Conservation (phyloP, 306 rosid genomes). For the Oemleria cerasiformis region DNA sequence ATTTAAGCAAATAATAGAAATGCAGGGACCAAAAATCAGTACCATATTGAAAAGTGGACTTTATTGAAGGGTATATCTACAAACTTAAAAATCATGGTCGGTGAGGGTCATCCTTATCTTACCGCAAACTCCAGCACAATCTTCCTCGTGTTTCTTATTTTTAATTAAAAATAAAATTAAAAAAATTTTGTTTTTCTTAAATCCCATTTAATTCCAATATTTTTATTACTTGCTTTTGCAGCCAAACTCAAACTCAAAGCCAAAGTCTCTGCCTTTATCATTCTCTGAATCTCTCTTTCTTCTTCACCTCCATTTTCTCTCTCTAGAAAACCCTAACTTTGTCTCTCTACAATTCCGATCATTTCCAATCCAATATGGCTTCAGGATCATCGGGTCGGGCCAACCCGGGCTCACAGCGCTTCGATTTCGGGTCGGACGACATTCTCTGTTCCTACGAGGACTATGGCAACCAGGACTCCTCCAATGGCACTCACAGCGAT, state of each 20-base stretch:
- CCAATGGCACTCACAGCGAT: slow-evolving; percentile 53
- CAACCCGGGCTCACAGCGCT: slow-evolving; percentile 54
- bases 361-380: slow-evolving; percentile 49
- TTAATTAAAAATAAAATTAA: not conserved
- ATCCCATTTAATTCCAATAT: not conserved
- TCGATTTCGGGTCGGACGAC: slow-evolving; percentile 68
- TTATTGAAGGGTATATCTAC: slow-evolving; percentile 3
- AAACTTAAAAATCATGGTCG: slow-evolving; percentile 36
- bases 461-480: slow-evolving; percentile 42
- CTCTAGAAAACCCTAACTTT: slow-evolving; percentile 6
- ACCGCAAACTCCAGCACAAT: slow-evolving; percentile 9
- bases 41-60: not conserved
- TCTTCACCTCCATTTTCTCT: not conserved
- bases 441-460: slow-evolving; percentile 68
- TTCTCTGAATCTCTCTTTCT: slow-evolving; percentile 13
- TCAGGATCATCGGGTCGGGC: slow-evolving; percentile 78
- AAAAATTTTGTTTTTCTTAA: not conserved
- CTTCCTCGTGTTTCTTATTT: slow-evolving; percentile 17
- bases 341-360: slow-evolving; percentile 11
- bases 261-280: not conserved
- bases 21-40: not conserved
- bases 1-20: not conserved
- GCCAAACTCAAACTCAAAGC: slow-evolving; percentile 12
- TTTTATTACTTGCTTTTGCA: slow-evolving; percentile 27
- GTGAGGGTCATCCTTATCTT: slow-evolving; percentile 34